These are phyloP conservation scores for Theobroma grandiflorum DNA, from an alignment of 441 rosid species.

Conservation along the genomic window DNA sequence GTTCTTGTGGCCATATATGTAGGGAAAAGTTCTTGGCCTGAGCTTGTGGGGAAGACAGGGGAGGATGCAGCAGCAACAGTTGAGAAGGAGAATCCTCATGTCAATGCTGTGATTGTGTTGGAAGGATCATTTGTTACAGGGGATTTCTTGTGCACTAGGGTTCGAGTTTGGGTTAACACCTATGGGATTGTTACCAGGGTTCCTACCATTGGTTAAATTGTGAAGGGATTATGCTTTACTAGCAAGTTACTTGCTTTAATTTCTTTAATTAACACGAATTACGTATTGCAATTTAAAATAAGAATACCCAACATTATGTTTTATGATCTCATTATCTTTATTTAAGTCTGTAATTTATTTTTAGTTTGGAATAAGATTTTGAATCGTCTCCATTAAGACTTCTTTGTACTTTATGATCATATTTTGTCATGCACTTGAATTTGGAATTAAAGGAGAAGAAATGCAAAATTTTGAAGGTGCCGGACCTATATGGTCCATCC, in stretches of 20 bases:
- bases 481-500: too few species aligned
- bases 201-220: conserved; percentile 40
- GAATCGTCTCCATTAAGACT: background rate
- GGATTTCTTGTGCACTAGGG: conserved; percentile 54
- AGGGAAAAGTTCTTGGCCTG: conserved; percentile 60
- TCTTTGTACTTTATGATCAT: background rate
- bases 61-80: conserved; percentile 47
- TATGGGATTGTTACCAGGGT: conserved; percentile 37
- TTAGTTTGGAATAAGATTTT: background rate
- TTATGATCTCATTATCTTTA: background rate
- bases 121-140: conserved; percentile 39
- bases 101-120: conserved; percentile 40
- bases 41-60: conserved; percentile 44
- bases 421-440: background rate
- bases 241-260: background rate
- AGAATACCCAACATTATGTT: background rate
- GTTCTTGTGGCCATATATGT: background rate
- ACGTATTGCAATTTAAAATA: background rate
- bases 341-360: background rate
- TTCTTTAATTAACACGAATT: background rate
- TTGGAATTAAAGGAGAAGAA: background rate
- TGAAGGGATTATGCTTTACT: background rate
- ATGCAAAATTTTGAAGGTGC: background rate
- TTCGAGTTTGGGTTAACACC: conserved; percentile 53
- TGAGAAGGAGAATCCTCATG: conserved; percentile 45